These are phyloP conservation scores for Phialophora verrucosa DNA, from an alignment of 2,329 filamentous ascomycete genomes.

Conservation along the genomic window DNA sequence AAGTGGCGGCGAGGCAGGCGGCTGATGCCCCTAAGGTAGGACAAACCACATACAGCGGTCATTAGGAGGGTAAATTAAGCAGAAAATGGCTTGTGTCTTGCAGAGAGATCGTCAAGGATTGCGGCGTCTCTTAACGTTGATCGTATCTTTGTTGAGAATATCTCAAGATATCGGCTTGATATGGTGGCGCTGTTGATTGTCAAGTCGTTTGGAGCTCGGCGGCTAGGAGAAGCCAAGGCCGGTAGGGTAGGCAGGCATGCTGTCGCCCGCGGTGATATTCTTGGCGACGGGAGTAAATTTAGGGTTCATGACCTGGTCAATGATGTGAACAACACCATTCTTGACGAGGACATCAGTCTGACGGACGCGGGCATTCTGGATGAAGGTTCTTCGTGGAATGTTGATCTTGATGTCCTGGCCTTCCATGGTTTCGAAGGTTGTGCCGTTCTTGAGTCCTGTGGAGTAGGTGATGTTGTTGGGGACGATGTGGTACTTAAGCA, in stretches of 20 bases:
- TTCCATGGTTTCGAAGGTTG: conserved; percentile 48
- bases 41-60: too few species aligned
- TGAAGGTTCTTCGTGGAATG: conserved; percentile 51
- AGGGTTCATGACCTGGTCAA: conserved; percentile 29
- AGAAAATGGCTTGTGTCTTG: too few species aligned
- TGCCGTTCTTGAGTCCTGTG: conserved; percentile 53
- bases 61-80: too few species aligned
- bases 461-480: conserved; percentile 59
- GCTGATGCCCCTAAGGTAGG: too few species aligned
- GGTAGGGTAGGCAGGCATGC: conserved; percentile 14
- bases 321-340: conserved; percentile 25
- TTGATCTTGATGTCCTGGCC: conserved; percentile 58
- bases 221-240: conserved; percentile 14
- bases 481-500: conserved; percentile 70
- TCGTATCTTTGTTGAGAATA: too few species aligned
- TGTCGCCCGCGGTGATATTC: conserved; percentile 7
- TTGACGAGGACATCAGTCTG: conserved; percentile 29
- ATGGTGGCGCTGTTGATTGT: neutral
- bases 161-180: too few species aligned
- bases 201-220: neutral
- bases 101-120: too few species aligned
- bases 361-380: conserved; percentile 60
- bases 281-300: conserved; percentile 2
- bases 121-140: too few species aligned
- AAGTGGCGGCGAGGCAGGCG: too few species aligned